Evolutionary conservation across 371 early-diverging fungal genomes (phyloP).

Genomic region (Nematocida sp.): DNA sequence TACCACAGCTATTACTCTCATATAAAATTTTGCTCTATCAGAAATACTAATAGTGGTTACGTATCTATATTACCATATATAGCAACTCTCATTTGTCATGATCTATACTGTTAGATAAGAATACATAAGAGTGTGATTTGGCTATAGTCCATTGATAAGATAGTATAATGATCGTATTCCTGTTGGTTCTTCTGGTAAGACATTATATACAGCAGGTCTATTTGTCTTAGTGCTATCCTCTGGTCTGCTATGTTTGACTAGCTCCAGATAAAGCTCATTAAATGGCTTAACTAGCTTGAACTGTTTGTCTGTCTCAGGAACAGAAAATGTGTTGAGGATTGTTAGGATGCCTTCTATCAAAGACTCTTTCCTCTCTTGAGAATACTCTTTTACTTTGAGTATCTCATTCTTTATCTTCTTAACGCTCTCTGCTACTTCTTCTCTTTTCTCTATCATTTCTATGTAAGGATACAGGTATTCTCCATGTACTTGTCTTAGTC

Average conservation of each 20-base stretch:
- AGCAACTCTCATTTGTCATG: no score
- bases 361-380: slow-evolving; percentile 5
- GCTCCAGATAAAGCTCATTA: slow-evolving; percentile 2
- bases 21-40: slow-evolving; percentile 11
- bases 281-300: background rate
- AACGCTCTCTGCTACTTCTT: background rate
- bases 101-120: no score
- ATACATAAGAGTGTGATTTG: no score
- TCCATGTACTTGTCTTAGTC: background rate
- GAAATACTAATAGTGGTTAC: no score
- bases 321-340: background rate
- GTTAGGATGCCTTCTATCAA: background rate
- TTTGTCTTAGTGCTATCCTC: background rate
- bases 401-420: background rate
- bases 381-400: background rate
- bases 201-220: background rate
- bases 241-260: background rate
- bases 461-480: background rate
- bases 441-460: background rate
- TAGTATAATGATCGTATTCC: slow-evolving; percentile 12
- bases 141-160: no score
- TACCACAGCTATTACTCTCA: slow-evolving; percentile 67
- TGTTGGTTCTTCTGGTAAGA: background rate
- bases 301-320: background rate
- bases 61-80: no score